These are phyloP conservation scores for Candida manassasensis DNA, from an alignment of 805 yeast species.

Conservation along the genomic window DNA sequence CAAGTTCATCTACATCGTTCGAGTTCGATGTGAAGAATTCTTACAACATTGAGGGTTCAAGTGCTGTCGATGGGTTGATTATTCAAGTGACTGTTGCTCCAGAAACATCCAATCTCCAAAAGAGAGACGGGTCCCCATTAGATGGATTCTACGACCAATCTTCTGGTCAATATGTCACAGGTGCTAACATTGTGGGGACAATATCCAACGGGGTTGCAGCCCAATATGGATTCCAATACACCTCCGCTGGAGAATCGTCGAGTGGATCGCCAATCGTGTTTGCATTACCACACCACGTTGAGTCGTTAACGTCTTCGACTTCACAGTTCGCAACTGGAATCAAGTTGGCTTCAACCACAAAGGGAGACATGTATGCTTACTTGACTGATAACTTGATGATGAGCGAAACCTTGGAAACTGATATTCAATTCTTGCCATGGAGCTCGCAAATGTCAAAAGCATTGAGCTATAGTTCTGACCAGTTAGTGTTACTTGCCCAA, in stretches of 20 bases:
- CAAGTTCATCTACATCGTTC: slow-evolving; percentile 27
- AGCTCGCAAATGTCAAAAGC: slow-evolving; percentile 23
- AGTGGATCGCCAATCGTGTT: slow-evolving; percentile 44
- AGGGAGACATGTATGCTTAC: slow-evolving; percentile 47
- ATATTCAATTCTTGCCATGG: slow-evolving; percentile 46
- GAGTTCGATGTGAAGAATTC: slow-evolving; percentile 26
- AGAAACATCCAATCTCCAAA: slow-evolving; percentile 9
- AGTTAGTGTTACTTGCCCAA: slow-evolving; percentile 39
- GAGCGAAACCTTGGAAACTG: slow-evolving; percentile 34
- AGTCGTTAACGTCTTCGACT: slow-evolving; percentile 27
- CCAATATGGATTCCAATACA: slow-evolving; percentile 44
- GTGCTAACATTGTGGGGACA: slow-evolving; percentile 45
- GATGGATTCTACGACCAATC: slow-evolving; percentile 53
- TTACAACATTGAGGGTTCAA: slow-evolving; percentile 39
- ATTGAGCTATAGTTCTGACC: slow-evolving; percentile 39
- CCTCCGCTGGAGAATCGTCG: slow-evolving; percentile 46
- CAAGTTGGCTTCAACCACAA: slow-evolving; percentile 42
- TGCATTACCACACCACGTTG: slow-evolving; percentile 52
- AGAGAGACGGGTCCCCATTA: slow-evolving; percentile 10
- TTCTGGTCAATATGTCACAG: slow-evolving; percentile 63
- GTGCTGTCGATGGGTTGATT: slow-evolving; percentile 43
- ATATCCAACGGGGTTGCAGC: slow-evolving; percentile 43
- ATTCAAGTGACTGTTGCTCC: slow-evolving; percentile 36
- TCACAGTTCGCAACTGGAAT: slow-evolving; percentile 36
- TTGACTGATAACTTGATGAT: slow-evolving; percentile 36